These are phyloP conservation scores for Cucumis melo DNA, from an alignment of 306 rosid genomes.

Conservation along the genomic window DNA sequence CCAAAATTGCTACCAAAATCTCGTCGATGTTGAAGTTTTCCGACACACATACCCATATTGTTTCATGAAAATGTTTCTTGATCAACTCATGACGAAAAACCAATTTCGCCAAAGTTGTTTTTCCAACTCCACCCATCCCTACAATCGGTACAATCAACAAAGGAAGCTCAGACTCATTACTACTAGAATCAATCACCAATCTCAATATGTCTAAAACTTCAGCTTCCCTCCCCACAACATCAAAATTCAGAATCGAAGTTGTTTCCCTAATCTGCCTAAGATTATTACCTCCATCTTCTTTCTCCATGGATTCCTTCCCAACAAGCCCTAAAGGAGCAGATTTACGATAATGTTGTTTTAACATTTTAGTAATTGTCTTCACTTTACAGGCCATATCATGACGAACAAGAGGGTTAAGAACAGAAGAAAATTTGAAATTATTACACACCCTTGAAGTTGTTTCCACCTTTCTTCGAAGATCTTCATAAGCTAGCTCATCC, in stretches of 20 bases:
- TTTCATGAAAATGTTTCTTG: neutral
- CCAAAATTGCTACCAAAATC: constrained; percentile 1
- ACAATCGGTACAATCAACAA: neutral
- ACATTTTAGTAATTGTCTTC: neutral
- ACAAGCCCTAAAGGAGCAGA: neutral
- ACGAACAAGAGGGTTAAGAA: neutral
- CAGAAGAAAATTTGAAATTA: neutral
- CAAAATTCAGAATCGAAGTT: neutral
- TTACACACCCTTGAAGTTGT: neutral
- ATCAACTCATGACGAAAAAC: neutral
- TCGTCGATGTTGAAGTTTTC: neutral
- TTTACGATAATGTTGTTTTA: neutral
- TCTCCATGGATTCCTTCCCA: neutral
- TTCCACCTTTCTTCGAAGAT: neutral
- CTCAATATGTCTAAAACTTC: neutral
- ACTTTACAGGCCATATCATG: neutral
- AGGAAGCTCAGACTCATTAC: neutral
- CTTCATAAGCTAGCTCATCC: neutral
- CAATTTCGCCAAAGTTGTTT: constrained; percentile 4
- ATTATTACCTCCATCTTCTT: neutral
- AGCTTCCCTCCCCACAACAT: neutral
- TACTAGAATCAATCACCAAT: neutral
- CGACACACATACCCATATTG: constrained; percentile 14
- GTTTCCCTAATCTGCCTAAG: neutral
- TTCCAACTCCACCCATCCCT: neutral